Base-by-base conservation (phyloP, 192 early-diverging fungal species). In the Podila verticillata region DNA sequence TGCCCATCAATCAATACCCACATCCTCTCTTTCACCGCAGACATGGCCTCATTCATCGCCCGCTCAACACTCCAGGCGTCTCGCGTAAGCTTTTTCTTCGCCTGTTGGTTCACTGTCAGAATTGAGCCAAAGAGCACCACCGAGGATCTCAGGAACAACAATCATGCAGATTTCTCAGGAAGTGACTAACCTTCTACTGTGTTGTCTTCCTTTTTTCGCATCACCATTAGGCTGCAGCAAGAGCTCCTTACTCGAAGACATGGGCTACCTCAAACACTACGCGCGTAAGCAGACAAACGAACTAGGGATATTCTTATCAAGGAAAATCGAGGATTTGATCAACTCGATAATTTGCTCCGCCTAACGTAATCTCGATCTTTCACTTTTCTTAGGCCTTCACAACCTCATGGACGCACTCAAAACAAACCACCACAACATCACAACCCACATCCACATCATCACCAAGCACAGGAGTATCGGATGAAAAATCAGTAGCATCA, bases 51-150 rank as follows among this genome's bases (percentile, higher is more conserved):
- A 17, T 64, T 63, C 5, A 19, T 78, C 63, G 63, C 74, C 47
- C 68, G 74, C 64, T 65, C 74, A 20, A 35, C 54, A 28, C 48
- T 70, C 54, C 74, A 75, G 47, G 49, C 66, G 63, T 51, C 48
- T 48, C 74, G 74, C 32, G 74, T 75, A 75, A 32, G 74, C 19
- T 17, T 9, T 24, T 32, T 6, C n/a, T n/a, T 22, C 4, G 48
- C 12, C 13, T 2, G 1, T 39, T 49, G 22, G 47, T 49, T 28
- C 51, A 54, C 20, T 54, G n/a, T 54, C 24, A 26, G 24, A 51
- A 12, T 22, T 54, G 22, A 54, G 20, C 51, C 39, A 9, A n/a
- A n/a, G 39, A 17, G 15, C 39, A 44, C n/a, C 12, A 44, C 39
- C 39, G 2, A 15, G 39, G 39, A 44, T 44, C 39, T 44, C 39